Conservation (phyloP, 163 green algal species). For the Scenedesmus sp. region DNA sequence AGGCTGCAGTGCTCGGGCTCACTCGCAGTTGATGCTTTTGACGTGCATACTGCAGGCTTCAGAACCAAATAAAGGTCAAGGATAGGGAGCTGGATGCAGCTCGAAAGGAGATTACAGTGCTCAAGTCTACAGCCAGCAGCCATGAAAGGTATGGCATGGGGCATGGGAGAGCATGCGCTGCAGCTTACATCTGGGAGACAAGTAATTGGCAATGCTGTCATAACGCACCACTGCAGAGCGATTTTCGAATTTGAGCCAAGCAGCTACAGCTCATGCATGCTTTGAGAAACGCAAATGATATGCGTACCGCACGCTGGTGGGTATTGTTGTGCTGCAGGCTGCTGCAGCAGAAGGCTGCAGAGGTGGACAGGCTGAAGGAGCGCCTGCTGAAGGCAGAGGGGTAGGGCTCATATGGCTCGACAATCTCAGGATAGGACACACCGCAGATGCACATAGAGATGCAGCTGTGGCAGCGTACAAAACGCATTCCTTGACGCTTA, state of each 20-base stretch:
- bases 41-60: neutral
- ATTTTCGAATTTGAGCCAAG: too few relatives aligned
- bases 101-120: slow-evolving; percentile 26
- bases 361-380: slow-evolving; percentile 47
- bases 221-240: neutral
- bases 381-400: slow-evolving; percentile 48
- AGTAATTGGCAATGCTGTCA: neutral
- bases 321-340: slow-evolving; percentile 27
- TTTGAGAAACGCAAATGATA: too few relatives aligned
- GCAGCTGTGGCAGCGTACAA: neutral
- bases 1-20: slow-evolving; percentile 15
- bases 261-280: neutral
- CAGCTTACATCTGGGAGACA: neutral
- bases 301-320: neutral
- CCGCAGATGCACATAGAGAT: neutral
- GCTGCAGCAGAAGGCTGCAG: slow-evolving; percentile 38
- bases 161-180: neutral
- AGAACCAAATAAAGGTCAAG: slow-evolving; percentile 43
- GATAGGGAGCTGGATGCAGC: slow-evolving; percentile 44
- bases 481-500: too few relatives aligned
- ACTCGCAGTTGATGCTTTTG: neutral
- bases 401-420: neutral
- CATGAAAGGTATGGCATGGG: slow-evolving; percentile 43
- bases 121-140: slow-evolving; percentile 23
- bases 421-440: too few relatives aligned